Evolutionary conservation across 371 early-diverging fungal genomes (phyloP).

Genomic region (Funneliformis caledonium): DNA sequence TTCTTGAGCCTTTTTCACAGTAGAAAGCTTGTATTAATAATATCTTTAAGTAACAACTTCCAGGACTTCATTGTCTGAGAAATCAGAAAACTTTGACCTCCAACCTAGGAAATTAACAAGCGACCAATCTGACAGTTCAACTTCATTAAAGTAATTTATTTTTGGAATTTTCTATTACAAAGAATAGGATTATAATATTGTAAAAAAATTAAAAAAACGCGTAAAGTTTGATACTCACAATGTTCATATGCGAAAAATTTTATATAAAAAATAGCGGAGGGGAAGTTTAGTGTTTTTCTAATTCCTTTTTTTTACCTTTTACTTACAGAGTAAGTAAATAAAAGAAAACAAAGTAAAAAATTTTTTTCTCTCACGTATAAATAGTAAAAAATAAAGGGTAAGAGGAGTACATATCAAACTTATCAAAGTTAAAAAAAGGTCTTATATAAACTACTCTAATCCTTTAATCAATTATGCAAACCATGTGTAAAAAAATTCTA

Average conservation of each 20-base stretch:
- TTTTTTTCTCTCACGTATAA: too few species aligned
- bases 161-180: neutral
- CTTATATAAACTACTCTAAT: too few species aligned
- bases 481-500: too few species aligned
- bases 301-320: neutral
- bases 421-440: too few species aligned
- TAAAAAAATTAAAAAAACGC: neutral
- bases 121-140: constrained; percentile 4
- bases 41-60: neutral
- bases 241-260: neutral
- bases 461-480: too few species aligned
- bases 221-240: neutral
- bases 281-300: neutral
- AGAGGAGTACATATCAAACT: too few species aligned
- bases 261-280: neutral
- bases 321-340: too few species aligned
- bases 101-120: neutral
- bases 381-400: too few species aligned
- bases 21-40: neutral
- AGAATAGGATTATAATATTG: constrained; percentile 11
- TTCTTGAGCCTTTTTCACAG: too few species aligned
- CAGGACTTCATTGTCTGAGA: neutral
- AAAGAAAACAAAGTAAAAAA: too few species aligned
- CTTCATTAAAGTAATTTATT: constrained; percentile 10
- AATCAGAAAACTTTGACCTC: neutral